Conservation (phyloP, 441 rosid genomes). For the Metrosideros polymorpha region DNA sequence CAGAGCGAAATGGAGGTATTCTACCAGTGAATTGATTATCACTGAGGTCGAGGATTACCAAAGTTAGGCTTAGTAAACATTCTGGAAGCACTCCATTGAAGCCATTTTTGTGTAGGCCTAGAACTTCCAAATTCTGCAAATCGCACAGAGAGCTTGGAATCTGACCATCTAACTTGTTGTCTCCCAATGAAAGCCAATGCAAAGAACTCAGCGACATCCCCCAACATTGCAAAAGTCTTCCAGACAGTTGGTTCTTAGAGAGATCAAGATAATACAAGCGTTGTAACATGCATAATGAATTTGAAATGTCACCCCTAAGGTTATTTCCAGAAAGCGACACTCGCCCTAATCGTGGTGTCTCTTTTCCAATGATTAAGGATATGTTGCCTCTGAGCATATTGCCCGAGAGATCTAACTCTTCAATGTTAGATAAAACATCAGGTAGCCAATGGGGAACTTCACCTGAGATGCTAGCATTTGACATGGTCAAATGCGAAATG, state of each 20-base stretch:
- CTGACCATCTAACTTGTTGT: background rate
- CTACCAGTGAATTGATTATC: background rate
- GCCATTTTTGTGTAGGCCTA: background rate
- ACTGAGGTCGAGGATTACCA: background rate
- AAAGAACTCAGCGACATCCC: background rate
- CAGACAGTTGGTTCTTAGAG: background rate
- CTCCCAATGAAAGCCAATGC: background rate
- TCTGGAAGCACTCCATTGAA: background rate
- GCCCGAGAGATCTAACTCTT: background rate
- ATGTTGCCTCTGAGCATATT: background rate
- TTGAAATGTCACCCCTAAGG: background rate
- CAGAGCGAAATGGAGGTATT: background rate
- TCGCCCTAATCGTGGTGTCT: rapidly evolving
- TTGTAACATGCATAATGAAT: background rate
- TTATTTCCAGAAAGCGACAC: background rate
- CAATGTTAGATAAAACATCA: background rate
- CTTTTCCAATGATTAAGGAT: background rate
- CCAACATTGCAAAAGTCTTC: background rate
- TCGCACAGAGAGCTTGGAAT: background rate
- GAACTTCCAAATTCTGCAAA: background rate
- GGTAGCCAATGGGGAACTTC: background rate
- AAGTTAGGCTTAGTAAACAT: background rate
- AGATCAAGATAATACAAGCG: background rate
- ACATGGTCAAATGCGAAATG: background rate
- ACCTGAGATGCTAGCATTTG: background rate